phyloP scores from a whole-genome alignment of 495 filamentous ascomycete species.

The Cenococcum geophilum region DNA sequence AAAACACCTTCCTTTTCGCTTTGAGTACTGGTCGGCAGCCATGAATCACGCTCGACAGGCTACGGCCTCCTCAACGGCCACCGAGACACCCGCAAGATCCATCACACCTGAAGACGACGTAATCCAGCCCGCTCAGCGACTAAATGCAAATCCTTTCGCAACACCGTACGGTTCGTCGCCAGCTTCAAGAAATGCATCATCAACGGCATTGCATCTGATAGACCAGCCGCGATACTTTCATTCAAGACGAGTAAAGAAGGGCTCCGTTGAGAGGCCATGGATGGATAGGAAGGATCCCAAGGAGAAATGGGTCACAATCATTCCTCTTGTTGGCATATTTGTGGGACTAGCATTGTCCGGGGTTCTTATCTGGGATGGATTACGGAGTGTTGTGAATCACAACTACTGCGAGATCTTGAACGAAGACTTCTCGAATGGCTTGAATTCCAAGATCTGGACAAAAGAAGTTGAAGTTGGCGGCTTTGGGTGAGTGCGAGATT shows the following conservation, averaged over 20 bases:
- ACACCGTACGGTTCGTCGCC: conserved; percentile 53
- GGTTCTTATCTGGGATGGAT: conserved; percentile 65
- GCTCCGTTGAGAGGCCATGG: conserved; percentile 67
- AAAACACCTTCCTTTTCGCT: no score
- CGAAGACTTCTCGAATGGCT: conserved; percentile 59
- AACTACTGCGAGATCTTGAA: conserved; percentile 66
- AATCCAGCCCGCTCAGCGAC: conserved; percentile 9
- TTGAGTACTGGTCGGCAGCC: not conserved
- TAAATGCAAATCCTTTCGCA: conserved; percentile 49
- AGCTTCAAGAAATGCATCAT: conserved; percentile 41
- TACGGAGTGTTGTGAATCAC: conserved; percentile 62
- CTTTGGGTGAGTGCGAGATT: conserved; percentile 58
- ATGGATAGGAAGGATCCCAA: conserved; percentile 59
- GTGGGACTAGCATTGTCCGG: conserved; percentile 60
- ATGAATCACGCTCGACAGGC: not conserved
- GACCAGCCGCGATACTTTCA: conserved; percentile 58
- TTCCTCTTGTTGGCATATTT: conserved; percentile 61
- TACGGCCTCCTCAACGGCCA: not conserved
- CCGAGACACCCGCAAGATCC: not conserved
- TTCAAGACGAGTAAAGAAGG: conserved; percentile 65
- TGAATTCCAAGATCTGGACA: conserved; percentile 61
- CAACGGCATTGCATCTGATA: conserved; percentile 29
- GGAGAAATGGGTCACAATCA: conserved; percentile 80
- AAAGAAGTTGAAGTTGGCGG: conserved; percentile 74
- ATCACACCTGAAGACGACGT: not conserved